phyloP scores from a whole-genome alignment of 257 asterid species.

The Sherardia arvensis region DNA sequence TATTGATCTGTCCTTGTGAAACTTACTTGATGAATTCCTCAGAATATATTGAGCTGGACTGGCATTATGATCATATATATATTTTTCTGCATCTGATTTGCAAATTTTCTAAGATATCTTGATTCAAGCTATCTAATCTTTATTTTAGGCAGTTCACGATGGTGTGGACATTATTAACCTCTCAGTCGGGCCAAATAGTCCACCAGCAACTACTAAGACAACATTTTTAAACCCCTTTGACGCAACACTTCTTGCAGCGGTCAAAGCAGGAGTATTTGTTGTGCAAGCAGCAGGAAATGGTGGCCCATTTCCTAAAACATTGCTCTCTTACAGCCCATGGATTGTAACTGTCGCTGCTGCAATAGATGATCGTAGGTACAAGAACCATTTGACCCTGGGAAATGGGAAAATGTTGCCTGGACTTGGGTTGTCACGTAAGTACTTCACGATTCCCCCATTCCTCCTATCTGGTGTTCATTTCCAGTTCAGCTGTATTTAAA shows the following conservation, averaged over 20 bases:
- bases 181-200: constrained; percentile 98
- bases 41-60: not conserved
- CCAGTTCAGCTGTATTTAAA: not conserved
- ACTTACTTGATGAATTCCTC: not conserved
- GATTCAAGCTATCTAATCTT: constrained; percentile 16
- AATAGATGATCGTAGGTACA: constrained; percentile 91
- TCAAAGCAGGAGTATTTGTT: constrained; percentile 93
- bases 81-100: too few species aligned
- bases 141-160: constrained; percentile 91
- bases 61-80: constrained; percentile 6
- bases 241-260: constrained; percentile 90
- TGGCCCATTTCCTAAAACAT: constrained; percentile 93
- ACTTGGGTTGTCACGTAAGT: constrained; percentile 92
- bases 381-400: constrained; percentile 85
- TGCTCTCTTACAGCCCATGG: constrained; percentile 98
- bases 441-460: not conserved
- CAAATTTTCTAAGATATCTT: constrained; percentile 10
- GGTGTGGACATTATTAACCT: constrained; percentile 96
- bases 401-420: constrained; percentile 82
- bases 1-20: not conserved
- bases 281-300: constrained; percentile 99
- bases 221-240: constrained; percentile 93
- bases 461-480: not conserved
- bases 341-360: constrained; percentile 97
- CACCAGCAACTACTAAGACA: constrained; percentile 85